Evolutionary conservation across 2,329 filamentous ascomycete genomes (phyloP), one percentile per base, ranked within the genome.

Genomic region (Cadophora sp.): DNA sequence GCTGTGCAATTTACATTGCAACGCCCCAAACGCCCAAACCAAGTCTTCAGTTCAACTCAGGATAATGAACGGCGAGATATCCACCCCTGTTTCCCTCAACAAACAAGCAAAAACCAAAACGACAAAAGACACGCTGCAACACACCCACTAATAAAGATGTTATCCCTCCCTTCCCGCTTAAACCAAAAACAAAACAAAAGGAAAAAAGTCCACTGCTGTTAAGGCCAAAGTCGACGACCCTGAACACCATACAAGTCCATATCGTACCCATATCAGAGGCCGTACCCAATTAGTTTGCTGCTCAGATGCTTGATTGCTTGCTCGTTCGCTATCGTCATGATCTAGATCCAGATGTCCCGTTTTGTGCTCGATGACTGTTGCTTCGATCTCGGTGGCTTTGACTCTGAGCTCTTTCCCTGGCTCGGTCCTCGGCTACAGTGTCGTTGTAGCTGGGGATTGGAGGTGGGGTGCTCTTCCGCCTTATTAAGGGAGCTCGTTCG

Each of bases 401-500:
- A 22, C 70, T 73, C 16, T 59, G 55, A 62, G 71, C 72, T 56
- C 70, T 59, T 59, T 74, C 73, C 53, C 76, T 62, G 6, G 67
- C 70, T 64, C 72, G 65, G 47, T 74, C 74, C 50, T 73, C 73
- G 2, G 75, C 75, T 41, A 77, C 70, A 14, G 75, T 72, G 64
- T 78, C 76, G 55, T 66, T 77, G 58, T 78, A 78, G 56, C 76
- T 78, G 13, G 77, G 77, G 62, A 78, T 78, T 33, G 76, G 76
- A 24, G 76, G 76, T 14, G 75, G 74, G 30, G 76, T 73, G 50
- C 64, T 73, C 62, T 71, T 72, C 41, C 73, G 64, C 62, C 73
- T 71, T 66, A 86, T 85, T 63, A 88, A 74, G 3, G 85, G 85
- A 3, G 82, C 81, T 55, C 83, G 80, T 64, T 89, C 87, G 72